phyloP scores from a whole-genome alignment of 805 yeast species.

The Kodamaea hsintzibuensis region DNA sequence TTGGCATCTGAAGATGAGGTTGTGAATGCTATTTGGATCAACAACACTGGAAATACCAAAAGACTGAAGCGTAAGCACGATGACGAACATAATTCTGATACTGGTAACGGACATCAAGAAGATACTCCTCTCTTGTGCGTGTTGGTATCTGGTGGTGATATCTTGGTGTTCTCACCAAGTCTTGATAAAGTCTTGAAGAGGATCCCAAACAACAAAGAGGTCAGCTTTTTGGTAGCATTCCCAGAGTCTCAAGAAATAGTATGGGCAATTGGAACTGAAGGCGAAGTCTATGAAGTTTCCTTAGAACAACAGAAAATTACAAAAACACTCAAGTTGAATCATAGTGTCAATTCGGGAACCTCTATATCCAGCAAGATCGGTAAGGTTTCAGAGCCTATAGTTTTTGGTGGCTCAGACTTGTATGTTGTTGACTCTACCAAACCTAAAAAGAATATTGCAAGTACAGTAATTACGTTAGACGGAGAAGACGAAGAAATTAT shows the following conservation, averaged over 20 bases:
- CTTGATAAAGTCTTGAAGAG: slow-evolving; percentile 39
- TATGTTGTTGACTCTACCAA: slow-evolving; percentile 29
- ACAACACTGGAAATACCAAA: not conserved
- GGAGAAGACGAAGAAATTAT: not conserved
- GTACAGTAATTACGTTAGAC: not conserved
- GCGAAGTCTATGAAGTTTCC: slow-evolving; percentile 19
- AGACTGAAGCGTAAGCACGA: slow-evolving; percentile 7
- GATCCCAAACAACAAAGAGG: slow-evolving; percentile 23
- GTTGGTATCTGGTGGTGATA: slow-evolving; percentile 33
- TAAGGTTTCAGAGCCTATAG: slow-evolving; percentile 12
- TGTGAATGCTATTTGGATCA: slow-evolving; percentile 38
- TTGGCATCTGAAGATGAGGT: slow-evolving; percentile 42
- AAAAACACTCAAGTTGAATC: slow-evolving; percentile 19
- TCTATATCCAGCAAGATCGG: slow-evolving; percentile 11
- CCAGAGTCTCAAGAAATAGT: slow-evolving; percentile 14
- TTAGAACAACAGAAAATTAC: slow-evolving; percentile 28
- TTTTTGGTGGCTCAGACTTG: slow-evolving; percentile 22
- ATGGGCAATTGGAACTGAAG: slow-evolving; percentile 24
- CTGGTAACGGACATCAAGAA: not conserved
- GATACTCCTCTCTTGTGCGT: not conserved
- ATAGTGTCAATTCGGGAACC: slow-evolving; percentile 18
- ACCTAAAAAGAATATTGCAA: slow-evolving; percentile 13
- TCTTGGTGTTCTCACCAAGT: slow-evolving; percentile 46
- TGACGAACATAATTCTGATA: not conserved
- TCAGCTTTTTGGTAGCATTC: not conserved